phyloP scores from a whole-genome alignment of 345 rosid genomes.

The Heritiera fomes region DNA sequence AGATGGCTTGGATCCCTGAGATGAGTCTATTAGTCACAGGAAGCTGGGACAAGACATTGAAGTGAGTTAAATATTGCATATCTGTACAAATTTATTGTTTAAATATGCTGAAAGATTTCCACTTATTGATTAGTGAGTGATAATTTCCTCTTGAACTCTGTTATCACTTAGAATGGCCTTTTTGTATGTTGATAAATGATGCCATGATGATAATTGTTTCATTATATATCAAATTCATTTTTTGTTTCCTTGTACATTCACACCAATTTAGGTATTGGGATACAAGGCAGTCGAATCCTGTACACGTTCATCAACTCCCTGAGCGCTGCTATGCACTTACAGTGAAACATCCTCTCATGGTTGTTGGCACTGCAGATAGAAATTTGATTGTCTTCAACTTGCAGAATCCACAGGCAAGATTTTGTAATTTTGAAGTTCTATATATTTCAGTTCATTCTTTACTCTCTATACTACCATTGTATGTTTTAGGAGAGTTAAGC shows the following conservation, averaged over 20 bases:
- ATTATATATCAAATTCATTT: not conserved
- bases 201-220: not conserved
- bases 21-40: conserved; percentile 80
- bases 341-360: conserved; percentile 86
- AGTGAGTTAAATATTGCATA: conserved; percentile 33
- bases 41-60: conserved; percentile 94
- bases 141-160: not conserved
- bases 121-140: not conserved
- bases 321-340: conserved; percentile 85
- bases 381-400: conserved; percentile 76
- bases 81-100: not conserved
- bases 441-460: not conserved
- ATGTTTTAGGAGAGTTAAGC: not conserved
- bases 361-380: conserved; percentile 92
- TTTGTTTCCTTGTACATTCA: not conserved
- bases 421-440: not conserved
- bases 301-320: conserved; percentile 87
- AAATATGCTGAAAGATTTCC: not conserved
- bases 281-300: conserved; percentile 78
- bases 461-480: not conserved
- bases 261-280: conserved; percentile 75
- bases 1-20: conserved; percentile 89
- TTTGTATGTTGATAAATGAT: not conserved
- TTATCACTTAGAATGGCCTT: not conserved
- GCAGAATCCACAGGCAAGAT: conserved; percentile 80